Evolutionary conservation across 2,329 filamentous ascomycete genomes (phyloP).

Genomic region (Rosellinia necatrix): DNA sequence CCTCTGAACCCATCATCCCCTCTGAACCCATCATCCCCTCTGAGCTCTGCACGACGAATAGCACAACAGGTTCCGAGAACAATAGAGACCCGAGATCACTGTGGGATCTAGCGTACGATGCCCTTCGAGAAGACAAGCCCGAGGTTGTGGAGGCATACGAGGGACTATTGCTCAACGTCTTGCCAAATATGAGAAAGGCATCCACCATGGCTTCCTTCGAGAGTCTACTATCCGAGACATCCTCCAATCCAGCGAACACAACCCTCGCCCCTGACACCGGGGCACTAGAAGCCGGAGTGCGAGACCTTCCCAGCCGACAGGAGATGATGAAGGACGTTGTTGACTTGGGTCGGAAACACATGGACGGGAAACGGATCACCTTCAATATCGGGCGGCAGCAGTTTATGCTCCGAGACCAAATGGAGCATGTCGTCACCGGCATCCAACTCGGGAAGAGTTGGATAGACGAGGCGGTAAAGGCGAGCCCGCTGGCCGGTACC

Average conservation of each 20-base stretch:
- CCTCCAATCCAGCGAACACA: background rate
- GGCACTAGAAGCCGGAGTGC: background rate
- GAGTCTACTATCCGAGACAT: background rate
- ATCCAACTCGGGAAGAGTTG: background rate
- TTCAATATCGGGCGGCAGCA: background rate
- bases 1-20: too few species aligned
- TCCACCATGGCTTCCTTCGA: background rate
- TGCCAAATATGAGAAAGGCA: background rate
- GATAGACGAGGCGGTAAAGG: background rate
- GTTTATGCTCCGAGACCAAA: constrained; percentile 1
- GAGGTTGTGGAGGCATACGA: background rate
- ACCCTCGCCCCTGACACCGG: background rate
- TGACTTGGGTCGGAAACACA: background rate
- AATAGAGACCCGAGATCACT: background rate
- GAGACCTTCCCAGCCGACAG: background rate
- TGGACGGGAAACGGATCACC: background rate
- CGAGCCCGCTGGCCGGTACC: background rate
- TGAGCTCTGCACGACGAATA: too few species aligned
- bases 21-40: too few species aligned
- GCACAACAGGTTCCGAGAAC: too few species aligned
- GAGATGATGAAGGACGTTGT: background rate
- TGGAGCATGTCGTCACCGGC: background rate
- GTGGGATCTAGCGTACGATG: constrained; percentile 2
- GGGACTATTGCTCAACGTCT: background rate
- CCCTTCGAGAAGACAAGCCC: background rate